Percentiles rank a stretch among this genome's conserved stretches.
Evolutionary conservation across 2,329 filamentous ascomycete genomes (phyloP).

Genomic region (Bipolaris sorokiniana): DNA sequence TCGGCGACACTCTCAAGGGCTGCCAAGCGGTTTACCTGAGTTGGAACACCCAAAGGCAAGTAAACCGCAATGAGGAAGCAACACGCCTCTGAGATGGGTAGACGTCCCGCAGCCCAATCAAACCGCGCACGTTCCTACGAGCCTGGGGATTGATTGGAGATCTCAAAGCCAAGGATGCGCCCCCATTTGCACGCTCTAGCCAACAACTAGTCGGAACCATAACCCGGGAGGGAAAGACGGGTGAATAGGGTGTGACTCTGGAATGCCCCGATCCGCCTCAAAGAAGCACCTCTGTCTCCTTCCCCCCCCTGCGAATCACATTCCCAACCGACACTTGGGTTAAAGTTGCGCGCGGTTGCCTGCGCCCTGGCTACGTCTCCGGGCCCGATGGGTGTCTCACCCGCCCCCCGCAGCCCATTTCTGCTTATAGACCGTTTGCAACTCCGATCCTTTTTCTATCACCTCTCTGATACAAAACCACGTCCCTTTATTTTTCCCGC

Average conservation of each 20-base stretch:
- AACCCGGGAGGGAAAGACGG: slow-evolving; percentile 22
- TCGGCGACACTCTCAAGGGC: neutral
- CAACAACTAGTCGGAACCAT: slow-evolving; percentile 15
- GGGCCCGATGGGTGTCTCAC: slow-evolving; percentile 23
- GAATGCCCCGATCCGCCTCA: slow-evolving; percentile 8
- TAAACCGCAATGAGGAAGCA: slow-evolving; percentile 9
- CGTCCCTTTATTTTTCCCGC: slow-evolving; percentile 9
- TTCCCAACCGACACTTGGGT: slow-evolving; percentile 10
- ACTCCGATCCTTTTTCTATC: slow-evolving; percentile 23
- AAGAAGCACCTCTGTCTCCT: slow-evolving; percentile 8
- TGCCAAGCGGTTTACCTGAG: slow-evolving; percentile 9
- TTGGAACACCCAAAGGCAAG: slow-evolving; percentile 20
- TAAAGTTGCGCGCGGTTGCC: slow-evolving; percentile 17
- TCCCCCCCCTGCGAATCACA: slow-evolving; percentile 23
- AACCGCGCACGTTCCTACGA: slow-evolving; percentile 21
- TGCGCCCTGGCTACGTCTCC: neutral
- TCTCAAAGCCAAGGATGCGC: slow-evolving; percentile 13
- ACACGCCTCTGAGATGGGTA: slow-evolving; percentile 1
- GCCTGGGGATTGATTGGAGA: slow-evolving; percentile 21
- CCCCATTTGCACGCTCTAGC: slow-evolving; percentile 8
- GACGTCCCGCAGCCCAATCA: slow-evolving; percentile 24
- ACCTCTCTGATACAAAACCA: slow-evolving; percentile 12
- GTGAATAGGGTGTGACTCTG: slow-evolving; percentile 22
- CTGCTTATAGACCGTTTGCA: slow-evolving; percentile 25
- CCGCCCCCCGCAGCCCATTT: slow-evolving; percentile 16